Base-by-base conservation (phyloP, 2,329 filamentous ascomycete genomes). In the Periconia sp. region DNA sequence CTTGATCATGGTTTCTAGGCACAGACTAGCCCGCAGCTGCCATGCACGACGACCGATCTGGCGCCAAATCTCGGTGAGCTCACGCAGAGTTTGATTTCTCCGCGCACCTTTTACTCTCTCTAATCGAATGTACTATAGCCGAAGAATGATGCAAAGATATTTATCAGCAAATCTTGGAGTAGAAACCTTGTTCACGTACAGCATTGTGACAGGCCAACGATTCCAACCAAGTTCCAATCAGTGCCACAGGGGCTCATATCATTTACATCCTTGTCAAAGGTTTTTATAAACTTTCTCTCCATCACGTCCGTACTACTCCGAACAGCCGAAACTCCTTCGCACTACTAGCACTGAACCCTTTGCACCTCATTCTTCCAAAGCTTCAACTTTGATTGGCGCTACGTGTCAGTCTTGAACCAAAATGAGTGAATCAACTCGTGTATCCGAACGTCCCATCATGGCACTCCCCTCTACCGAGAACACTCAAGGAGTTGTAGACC, bases 1-100 rank as follows among this genome's bases (percentile, higher is more conserved):
- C 63, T 35, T 35, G 33, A 52, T 49, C 50, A 48, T 45, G 48
- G 43, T 46, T 46, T 50, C 47, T 54, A 52, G 52, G 51, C 47
- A 53, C 50, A 52, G 40, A 45, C 46, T 56, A 49, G 56, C 48
- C 46, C 52, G 45, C 47, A 36, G 47, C 54, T 52, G 47, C 46
- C 48, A 61, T 64, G 61, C 61, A 65, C 39, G 35, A 40, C 40
- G 52, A 55, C 59, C 40, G 43, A 63, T 63, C 36, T 40, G 57
- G 60, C 30, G 50, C 34, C 31, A 48, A 56, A 49, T 36, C 42
- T 59, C 50, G 49, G 50, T 58, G 53, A 54, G 44, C 21, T 40
- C 32, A 43, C 52, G 49, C 52, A 48, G 44, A 48, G 45, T 45
- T 37, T 46, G 43, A 43, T 36, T 26, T 37, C 44, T 48, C 49